Evolutionary conservation across 305 asterid genomes (phyloP).

Genomic region (Fraxinus baroniana): DNA sequence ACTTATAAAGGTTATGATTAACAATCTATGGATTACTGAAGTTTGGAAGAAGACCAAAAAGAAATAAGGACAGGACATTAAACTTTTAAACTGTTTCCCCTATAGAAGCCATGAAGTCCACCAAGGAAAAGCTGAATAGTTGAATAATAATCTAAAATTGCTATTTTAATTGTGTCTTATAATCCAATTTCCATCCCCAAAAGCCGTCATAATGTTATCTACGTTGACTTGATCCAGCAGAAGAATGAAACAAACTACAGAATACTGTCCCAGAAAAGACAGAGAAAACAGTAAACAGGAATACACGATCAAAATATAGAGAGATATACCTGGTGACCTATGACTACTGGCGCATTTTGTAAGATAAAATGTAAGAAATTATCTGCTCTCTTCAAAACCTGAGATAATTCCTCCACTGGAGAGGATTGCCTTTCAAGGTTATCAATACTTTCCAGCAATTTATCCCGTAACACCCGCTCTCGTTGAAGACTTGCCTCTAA

Average conservation of each 20-base stretch:
- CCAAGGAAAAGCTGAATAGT: not conserved
- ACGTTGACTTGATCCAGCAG: not conserved
- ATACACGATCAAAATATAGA: not conserved
- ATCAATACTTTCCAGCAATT: constrained; percentile 77
- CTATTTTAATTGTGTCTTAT: not conserved
- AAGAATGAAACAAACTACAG: not conserved
- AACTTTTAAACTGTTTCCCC: not conserved
- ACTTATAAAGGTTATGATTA: not conserved
- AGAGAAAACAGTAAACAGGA: not conserved
- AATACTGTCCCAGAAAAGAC: not conserved
- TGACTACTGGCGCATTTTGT: constrained; percentile 91
- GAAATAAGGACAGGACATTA: not conserved
- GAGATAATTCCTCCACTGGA: constrained; percentile 79
- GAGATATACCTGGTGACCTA: constrained; percentile 75
- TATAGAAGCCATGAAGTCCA: not conserved
- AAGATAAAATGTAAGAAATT: constrained; percentile 87
- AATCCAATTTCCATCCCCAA: not conserved
- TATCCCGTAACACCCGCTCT: constrained; percentile 59
- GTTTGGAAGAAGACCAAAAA: not conserved
- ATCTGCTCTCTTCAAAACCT: constrained; percentile 76
- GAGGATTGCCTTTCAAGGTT: constrained; percentile 77
- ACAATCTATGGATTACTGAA: not conserved
- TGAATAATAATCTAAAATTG: not conserved
- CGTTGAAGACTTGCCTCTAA: constrained; percentile 60
- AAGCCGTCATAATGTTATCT: not conserved